Conservation (phyloP, 306 rosid species). For the Luffa aegyptiaca region DNA sequence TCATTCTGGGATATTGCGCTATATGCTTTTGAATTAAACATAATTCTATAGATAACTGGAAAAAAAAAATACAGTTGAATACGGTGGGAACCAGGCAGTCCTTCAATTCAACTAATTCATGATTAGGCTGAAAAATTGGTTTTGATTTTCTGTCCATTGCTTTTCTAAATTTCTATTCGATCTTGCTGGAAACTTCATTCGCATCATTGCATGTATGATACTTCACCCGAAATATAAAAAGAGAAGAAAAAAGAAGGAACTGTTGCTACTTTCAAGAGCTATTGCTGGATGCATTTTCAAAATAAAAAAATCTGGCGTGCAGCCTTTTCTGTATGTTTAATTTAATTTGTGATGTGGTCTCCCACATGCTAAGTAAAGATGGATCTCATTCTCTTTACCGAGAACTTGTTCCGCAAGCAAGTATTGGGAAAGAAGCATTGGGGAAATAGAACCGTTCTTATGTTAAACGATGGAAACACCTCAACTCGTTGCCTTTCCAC, state of each 20-base stretch:
- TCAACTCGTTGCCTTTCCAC: neutral
- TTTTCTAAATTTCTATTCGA: neutral
- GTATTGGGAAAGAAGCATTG: neutral
- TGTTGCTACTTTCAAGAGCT: neutral
- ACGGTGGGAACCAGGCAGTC: neutral
- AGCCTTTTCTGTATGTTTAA: slow-evolving; percentile 2
- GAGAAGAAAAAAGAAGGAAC: neutral
- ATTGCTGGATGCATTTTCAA: neutral
- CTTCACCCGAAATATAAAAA: neutral
- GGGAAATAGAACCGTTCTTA: neutral
- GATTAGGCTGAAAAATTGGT: neutral
- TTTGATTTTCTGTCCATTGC: neutral
- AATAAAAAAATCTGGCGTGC: neutral
- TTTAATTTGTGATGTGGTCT: slow-evolving; percentile 1
- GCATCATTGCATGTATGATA: neutral
- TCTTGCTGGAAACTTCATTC: neutral
- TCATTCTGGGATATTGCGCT: neutral
- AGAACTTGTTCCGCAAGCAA: neutral
- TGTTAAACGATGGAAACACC: neutral
- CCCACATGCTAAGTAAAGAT: neutral
- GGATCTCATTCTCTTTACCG: neutral
- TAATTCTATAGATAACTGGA: neutral
- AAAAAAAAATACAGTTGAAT: neutral
- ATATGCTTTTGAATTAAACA: neutral
- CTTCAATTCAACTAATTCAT: neutral